These are phyloP conservation scores for Fallopia convolvulus DNA, from an alignment of 148 eudicot species.

Conservation along the genomic window DNA sequence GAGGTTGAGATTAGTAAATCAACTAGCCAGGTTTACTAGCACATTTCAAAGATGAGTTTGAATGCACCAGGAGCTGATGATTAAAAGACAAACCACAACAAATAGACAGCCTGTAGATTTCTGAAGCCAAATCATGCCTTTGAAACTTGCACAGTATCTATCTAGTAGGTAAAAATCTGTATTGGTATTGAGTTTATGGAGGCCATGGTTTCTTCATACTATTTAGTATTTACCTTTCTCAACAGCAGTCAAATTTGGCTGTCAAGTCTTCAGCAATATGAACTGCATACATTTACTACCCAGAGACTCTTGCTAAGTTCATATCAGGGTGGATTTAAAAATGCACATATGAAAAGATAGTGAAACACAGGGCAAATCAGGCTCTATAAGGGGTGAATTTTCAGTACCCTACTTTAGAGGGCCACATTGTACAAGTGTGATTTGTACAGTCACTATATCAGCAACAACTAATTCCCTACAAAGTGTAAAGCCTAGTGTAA, in stretches of 20 bases:
- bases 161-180: not conserved
- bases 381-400: not conserved
- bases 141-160: not conserved
- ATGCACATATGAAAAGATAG: not conserved
- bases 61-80: too few relatives aligned
- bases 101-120: too few relatives aligned
- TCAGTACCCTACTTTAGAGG: not conserved
- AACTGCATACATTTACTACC: not conserved
- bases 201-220: not conserved
- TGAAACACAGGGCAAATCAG: not conserved
- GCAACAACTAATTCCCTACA: slow-evolving; percentile 5
- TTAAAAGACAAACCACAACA: too few relatives aligned
- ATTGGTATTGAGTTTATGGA: not conserved
- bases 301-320: not conserved
- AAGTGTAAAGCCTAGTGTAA: not conserved
- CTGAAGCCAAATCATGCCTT: too few relatives aligned
- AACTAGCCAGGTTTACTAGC: not conserved
- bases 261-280: not conserved
- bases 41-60: too few relatives aligned
- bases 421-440: slow-evolving; percentile 1
- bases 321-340: not conserved
- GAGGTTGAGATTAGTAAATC: not conserved
- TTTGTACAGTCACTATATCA: slow-evolving; percentile 2
- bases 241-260: not conserved
- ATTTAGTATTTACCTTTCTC: not conserved